Base-by-base conservation (phyloP, 2,329 filamentous ascomycete genomes). In the Aspergillus felis region DNA sequence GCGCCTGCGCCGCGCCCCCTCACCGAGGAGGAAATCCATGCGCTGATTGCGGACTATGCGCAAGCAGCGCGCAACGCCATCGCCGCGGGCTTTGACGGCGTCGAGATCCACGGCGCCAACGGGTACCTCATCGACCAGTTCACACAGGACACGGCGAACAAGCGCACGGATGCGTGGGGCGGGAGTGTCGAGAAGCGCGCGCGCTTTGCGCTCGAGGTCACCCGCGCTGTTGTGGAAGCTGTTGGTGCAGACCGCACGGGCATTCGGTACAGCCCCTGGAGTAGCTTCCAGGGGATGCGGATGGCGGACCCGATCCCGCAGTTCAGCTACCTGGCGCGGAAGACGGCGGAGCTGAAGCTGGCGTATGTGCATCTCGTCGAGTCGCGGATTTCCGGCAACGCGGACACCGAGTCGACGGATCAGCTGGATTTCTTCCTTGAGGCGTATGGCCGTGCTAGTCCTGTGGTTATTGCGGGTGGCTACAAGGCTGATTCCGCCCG, bases 341-440 rank as follows among this genome's bases (percentile, higher is more conserved):
- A 81, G 46, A 73, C 85, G 10, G 81, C 78, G 54, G 70, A 75
- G 27, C 68, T 86, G 1, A 77, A 80, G 1, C 73, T 90, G 14
- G 81, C 85, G 0, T 89, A 85, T 65, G 67, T 88, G 1, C 85
- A 88, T 67, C 57, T 88, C 0, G 74, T 89, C 7, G 85, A 89
- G 65, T 79, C 83, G 0, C 79, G 84, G 0, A 72, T 86, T 55
- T 50, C 61, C 5, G 69, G 69, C 2, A 64, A 59, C 46, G 50
- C 54, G 0, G 66, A 69, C 17, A 51, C 69, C 3, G 78, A 81
- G 51, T 60, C 61, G 1, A 70, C 74, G 6, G 61, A 68, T 2
- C 63, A 71, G 2, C 64, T 82, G 56, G 74, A 80, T 27, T 79
- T 78, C 63, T 67, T 82, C 51, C 52, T 82, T 38, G 64, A 78